Percentiles rank a stretch among this genome's conserved stretches.
Conservation (phyloP, 2,329 filamentous ascomycete genomes). For the Calonectria pteridis region DNA sequence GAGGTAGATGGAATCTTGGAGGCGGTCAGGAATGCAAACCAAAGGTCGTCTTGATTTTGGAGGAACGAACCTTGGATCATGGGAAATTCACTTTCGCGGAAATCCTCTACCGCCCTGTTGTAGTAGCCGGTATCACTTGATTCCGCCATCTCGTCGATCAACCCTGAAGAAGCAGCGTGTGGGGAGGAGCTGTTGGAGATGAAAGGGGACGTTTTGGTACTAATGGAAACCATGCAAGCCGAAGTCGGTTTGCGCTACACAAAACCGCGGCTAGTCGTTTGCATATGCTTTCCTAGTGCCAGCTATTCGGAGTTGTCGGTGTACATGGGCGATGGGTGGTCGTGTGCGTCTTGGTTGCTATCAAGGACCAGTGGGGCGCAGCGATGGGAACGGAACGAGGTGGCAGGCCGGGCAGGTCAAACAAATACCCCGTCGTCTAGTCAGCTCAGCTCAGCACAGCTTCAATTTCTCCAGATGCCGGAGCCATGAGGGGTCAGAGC, state of each 20-base stretch:
- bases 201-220: background rate
- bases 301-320: background rate
- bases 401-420: background rate
- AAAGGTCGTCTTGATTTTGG: background rate
- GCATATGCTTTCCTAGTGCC: background rate
- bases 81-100: constrained; percentile 74
- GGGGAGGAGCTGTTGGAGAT: background rate
- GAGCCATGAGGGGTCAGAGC: background rate
- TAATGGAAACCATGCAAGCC: background rate
- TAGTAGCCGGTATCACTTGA: constrained; percentile 65
- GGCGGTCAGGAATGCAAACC: background rate
- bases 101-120: constrained; percentile 68
- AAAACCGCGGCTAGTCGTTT: background rate
- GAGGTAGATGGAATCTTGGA: constrained; percentile 81
- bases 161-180: background rate
- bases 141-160: constrained; percentile 15
- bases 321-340: background rate
- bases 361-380: constrained; percentile 16
- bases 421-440: background rate
- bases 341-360: constrained; percentile 4
- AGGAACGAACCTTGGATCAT: constrained; percentile 72
- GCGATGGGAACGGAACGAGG: constrained; percentile 9
- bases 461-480: constrained; percentile 1
- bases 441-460: background rate
- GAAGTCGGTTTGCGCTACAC: background rate